Evolutionary conservation across 441 rosid genomes (phyloP).

Genomic region (Populus trichocarpa): DNA sequence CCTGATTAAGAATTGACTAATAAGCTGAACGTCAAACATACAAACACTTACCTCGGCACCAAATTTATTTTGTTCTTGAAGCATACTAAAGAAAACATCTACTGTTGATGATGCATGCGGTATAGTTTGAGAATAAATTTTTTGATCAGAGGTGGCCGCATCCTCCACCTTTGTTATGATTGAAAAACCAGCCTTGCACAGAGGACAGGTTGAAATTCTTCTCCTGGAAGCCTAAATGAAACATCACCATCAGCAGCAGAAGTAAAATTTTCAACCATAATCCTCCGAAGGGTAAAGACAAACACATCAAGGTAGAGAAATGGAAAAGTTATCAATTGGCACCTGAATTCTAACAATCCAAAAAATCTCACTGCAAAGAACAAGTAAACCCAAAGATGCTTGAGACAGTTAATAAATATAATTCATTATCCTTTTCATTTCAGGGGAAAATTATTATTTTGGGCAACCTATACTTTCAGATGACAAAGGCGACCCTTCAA

Average conservation of each 20-base stretch:
- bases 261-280: neutral
- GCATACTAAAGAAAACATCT: conserved; percentile 40
- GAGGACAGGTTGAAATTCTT: conserved; percentile 72
- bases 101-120: conserved; percentile 49
- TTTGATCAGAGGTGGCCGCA: conserved; percentile 75
- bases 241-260: conserved; percentile 11
- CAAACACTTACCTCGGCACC: conserved; percentile 47
- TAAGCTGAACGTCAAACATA: neutral
- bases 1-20: neutral
- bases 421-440: neutral
- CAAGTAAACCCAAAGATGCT: neutral
- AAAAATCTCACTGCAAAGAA: neutral
- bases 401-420: neutral
- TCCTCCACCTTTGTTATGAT: conserved; percentile 76
- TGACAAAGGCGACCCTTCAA: neutral
- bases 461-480: neutral
- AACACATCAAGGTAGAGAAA: neutral
- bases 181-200: conserved; percentile 71
- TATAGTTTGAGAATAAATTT: conserved; percentile 82
- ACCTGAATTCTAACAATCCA: neutral
- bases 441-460: neutral
- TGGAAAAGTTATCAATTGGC: neutral
- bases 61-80: conserved; percentile 38
- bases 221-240: conserved; percentile 52
- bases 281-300: neutral